These are phyloP conservation scores for Cymodocea nodosa DNA, from an alignment of 116 monocot genomes.

Conservation along the genomic window DNA sequence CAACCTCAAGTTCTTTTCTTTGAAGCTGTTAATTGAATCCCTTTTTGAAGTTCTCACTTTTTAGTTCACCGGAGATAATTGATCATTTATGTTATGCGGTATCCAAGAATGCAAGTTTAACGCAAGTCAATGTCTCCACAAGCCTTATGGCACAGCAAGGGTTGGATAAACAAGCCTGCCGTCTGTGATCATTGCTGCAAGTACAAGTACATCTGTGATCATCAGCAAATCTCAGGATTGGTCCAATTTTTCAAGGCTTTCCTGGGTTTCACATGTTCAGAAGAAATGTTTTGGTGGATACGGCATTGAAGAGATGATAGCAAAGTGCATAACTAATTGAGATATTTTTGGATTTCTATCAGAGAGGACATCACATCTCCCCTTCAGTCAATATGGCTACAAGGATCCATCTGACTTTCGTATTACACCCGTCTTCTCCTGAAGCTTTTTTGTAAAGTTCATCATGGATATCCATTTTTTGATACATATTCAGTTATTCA, in stretches of 20 bases:
- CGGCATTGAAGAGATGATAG: background rate
- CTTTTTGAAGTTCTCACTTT: background rate
- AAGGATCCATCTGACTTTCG: background rate
- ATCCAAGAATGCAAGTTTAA: background rate
- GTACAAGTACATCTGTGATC: background rate
- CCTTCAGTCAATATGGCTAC: background rate
- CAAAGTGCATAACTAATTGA: background rate
- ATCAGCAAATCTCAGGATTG: background rate
- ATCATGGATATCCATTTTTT: constrained; percentile 1
- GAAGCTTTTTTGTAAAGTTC: background rate
- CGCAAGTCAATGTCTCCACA: background rate
- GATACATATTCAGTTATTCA: background rate
- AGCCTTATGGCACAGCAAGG: background rate
- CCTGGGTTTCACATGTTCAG: background rate
- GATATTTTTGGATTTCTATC: background rate
- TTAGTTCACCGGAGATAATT: background rate
- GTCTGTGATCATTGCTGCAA: constrained; percentile 1
- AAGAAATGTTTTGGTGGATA: background rate
- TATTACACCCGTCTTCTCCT: background rate
- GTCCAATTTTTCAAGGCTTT: constrained; percentile 2
- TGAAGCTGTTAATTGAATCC: constrained; percentile 38
- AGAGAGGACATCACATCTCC: background rate
- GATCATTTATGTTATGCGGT: background rate
- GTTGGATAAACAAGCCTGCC: background rate
- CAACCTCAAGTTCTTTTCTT: constrained; percentile 96